Evolutionary conservation across 441 rosid genomes (phyloP).

Genomic region (Pelargonium myrrhifolium): DNA sequence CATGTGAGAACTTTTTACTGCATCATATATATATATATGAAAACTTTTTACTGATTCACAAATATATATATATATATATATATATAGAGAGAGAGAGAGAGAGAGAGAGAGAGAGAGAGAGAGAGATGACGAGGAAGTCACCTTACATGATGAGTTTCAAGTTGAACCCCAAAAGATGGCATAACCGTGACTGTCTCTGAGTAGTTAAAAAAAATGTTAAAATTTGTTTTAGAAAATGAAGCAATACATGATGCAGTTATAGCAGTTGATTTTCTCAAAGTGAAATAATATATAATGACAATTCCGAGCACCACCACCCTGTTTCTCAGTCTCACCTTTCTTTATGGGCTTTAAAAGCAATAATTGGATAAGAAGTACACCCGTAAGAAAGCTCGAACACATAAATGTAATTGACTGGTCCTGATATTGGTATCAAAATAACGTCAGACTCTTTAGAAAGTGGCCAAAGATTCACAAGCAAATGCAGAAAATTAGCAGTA

Average conservation of each 20-base stretch:
- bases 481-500: neutral
- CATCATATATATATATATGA: neutral
- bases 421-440: constrained; percentile 30
- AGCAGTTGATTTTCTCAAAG: neutral
- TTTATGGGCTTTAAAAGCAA: constrained; percentile 43
- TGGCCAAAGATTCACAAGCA: neutral
- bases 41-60: neutral
- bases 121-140: constrained; percentile 16
- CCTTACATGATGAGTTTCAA: constrained; percentile 75
- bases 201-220: constrained; percentile 22
- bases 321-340: constrained; percentile 47
- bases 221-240: neutral
- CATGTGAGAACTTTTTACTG: too few species aligned
- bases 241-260: neutral
- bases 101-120: constrained; percentile 3
- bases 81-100: neutral
- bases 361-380: constrained; percentile 38
- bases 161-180: constrained; percentile 84
- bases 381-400: constrained; percentile 44
- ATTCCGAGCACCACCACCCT: neutral
- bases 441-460: constrained; percentile 14
- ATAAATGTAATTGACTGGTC: constrained; percentile 32
- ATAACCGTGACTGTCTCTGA: constrained; percentile 74
- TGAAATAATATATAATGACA: neutral
- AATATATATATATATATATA: neutral